Conservation (phyloP, 352 stramenopile species). For the Thalassiosira hispida region DNA sequence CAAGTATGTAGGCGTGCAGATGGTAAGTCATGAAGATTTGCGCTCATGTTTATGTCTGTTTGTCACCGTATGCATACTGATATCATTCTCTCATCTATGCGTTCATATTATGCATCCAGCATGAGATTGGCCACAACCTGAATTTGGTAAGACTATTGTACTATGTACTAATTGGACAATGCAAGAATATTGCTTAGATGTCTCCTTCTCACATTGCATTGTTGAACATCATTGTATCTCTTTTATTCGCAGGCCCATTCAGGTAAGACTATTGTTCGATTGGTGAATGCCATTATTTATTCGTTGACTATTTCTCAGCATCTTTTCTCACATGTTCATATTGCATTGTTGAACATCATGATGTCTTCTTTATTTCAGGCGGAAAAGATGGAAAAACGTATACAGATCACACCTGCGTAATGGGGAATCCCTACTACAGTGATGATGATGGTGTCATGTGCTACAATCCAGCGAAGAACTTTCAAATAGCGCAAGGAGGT, state of each 20-base stretch:
- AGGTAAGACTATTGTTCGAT: too few relatives aligned
- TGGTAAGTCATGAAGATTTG: slow-evolving; percentile 27
- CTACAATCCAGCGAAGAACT: slow-evolving; percentile 59
- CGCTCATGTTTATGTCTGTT: too few relatives aligned
- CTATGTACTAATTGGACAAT: too few relatives aligned
- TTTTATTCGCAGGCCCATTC: too few relatives aligned
- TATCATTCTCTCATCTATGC: not conserved
- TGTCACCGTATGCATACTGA: too few relatives aligned
- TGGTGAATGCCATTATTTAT: not conserved
- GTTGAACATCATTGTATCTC: not conserved
- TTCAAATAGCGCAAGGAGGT: slow-evolving; percentile 34
- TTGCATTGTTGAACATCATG: not conserved
- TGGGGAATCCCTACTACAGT: slow-evolving; percentile 49
- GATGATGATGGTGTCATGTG: slow-evolving; percentile 52
- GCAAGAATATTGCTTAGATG: too few relatives aligned
- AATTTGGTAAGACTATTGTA: slow-evolving; percentile 4
- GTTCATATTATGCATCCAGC: not conserved
- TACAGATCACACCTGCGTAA: slow-evolving; percentile 37
- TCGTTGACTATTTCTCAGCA: not conserved
- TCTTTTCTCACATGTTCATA: not conserved
- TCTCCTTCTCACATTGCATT: not conserved
- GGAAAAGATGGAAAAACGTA: slow-evolving; percentile 40
- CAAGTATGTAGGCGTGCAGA: slow-evolving; percentile 28
- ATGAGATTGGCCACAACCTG: slow-evolving; percentile 31
- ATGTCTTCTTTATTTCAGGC: slow-evolving; percentile 13